These are phyloP conservation scores for Plenodomus lindquistii DNA, from an alignment of 2,329 filamentous ascomycete species.

Conservation along the genomic window DNA sequence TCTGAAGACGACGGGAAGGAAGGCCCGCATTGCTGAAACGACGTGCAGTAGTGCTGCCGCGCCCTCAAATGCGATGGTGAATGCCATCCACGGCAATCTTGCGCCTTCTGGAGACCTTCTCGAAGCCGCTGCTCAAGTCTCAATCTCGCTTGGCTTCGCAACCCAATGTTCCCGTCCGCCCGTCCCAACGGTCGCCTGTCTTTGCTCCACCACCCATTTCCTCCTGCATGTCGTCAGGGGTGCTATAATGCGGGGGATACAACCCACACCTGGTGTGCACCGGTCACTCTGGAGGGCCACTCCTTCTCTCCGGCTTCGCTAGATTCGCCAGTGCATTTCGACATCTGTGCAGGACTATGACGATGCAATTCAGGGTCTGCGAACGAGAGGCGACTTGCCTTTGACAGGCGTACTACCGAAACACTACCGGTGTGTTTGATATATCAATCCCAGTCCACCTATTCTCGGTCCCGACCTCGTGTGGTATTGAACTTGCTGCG, in stretches of 20 bases:
- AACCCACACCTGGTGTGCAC: slow-evolving; percentile 12
- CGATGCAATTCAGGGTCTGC: slow-evolving; percentile 6
- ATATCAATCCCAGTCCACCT: slow-evolving; percentile 17
- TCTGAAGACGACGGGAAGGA: slow-evolving; percentile 19
- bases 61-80: neutral
- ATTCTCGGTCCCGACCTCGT: slow-evolving; percentile 9
- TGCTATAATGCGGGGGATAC: slow-evolving; percentile 41
- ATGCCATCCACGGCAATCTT: slow-evolving; percentile 4
- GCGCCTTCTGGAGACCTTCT: slow-evolving; percentile 17
- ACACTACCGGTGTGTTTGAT: slow-evolving; percentile 17
- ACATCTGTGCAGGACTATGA: slow-evolving; percentile 14
- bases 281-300: slow-evolving; percentile 20
- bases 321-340: slow-evolving; percentile 10
- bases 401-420: slow-evolving; percentile 11
- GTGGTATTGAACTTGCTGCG: slow-evolving; percentile 18
- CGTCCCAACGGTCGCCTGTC: slow-evolving; percentile 30
- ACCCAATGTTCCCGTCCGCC: slow-evolving; percentile 27
- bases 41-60: slow-evolving; percentile 19
- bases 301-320: slow-evolving; percentile 16
- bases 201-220: slow-evolving; percentile 15
- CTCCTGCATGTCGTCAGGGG: slow-evolving; percentile 20
- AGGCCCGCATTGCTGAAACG: slow-evolving; percentile 20
- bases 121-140: slow-evolving; percentile 14
- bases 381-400: slow-evolving; percentile 8
- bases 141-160: slow-evolving; percentile 21